Evolutionary conservation across 2,329 filamentous ascomycete species (phyloP).

Genomic region (Ceratocystis papillata): DNA sequence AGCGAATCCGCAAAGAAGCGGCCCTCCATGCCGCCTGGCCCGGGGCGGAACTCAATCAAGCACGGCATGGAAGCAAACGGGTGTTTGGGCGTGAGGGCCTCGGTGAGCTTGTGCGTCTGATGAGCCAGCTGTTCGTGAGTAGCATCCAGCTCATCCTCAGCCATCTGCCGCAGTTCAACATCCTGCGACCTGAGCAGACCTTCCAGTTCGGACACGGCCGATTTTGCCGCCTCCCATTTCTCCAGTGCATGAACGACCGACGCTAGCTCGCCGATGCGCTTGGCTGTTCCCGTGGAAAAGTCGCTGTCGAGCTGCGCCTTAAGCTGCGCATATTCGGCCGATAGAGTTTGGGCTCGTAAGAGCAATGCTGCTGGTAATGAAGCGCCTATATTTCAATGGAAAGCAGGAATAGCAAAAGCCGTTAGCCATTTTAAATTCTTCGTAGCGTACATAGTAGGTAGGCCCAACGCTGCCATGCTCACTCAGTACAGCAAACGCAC

Average conservation of each 20-base stretch:
- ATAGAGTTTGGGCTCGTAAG: constrained; percentile 47
- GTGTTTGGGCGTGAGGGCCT: constrained; percentile 72
- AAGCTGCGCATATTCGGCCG: constrained; percentile 48
- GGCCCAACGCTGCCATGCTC: not conserved
- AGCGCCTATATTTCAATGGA: not conserved
- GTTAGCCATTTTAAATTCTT: not conserved
- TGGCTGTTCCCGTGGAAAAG: constrained; percentile 49
- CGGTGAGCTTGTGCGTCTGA: constrained; percentile 59
- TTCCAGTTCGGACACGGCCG: constrained; percentile 44
- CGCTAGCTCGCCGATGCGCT: constrained; percentile 51
- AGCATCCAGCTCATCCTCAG: constrained; percentile 66
- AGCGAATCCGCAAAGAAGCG: constrained; percentile 80
- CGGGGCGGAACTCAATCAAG: constrained; percentile 81
- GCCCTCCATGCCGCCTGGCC: constrained; percentile 83
- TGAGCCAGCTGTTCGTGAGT: constrained; percentile 51
- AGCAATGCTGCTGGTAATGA: constrained; percentile 43
- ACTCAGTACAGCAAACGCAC: not conserved
- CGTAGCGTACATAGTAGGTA: not conserved
- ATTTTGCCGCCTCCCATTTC: constrained; percentile 47
- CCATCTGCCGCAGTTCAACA: constrained; percentile 62
- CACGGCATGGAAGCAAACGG: constrained; percentile 85
- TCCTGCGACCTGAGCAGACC: constrained; percentile 38
- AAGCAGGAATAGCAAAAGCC: not conserved
- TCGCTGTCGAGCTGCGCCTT: constrained; percentile 39
- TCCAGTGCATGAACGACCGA: constrained; percentile 47